Base-by-base conservation (phyloP, 176 grass and related monocot genomes). In the Cocos nucifera region DNA sequence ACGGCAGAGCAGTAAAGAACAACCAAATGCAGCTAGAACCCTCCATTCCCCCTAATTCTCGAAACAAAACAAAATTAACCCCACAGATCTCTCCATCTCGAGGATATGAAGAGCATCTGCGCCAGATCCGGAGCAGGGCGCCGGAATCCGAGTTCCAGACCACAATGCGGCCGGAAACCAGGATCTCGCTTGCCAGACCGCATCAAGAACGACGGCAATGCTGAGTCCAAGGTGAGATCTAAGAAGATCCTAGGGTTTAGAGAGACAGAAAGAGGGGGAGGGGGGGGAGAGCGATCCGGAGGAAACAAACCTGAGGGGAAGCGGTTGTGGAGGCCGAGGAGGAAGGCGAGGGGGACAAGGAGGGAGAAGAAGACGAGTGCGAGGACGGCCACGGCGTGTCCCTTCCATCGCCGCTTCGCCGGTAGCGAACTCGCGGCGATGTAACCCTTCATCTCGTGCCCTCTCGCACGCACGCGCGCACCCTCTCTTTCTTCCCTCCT, bases 331-430 rank as follows among this genome's bases (percentile, higher is more conserved):
- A 95, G 79, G 58, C 64, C 80, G 62, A 95, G 66, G 53, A 95
- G 80, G 77, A 84, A 90, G 59, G 59, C 80, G 55, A 89, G 78
- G 2, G 83, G 83, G 9, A 85, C 82, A 18, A 95, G 79, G 44
- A 84, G 52, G 20, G 90, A 95, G 69, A 74, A 84, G 70, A 90
- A 39, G 54, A 95, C 86, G 2, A 90, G 71, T 35, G 68, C 80
- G 44, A 85, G 77, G 58, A 90, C 90, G 3, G 77, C 83, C 10
- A 69, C 66, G 1, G 86, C 83, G 4, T 79, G 79, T 17, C 51
- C 74, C 3, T 25, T 71, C 69, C 90, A 89, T 2, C 85, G 76
- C 54, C 90, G 80, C 77, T 90, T 95, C 49, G 77, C 56, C 17
- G 66, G 22, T 56, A 67, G 17, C 22, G 39, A 15, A 57, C n/a